Evolutionary conservation across 2,329 filamentous ascomycete species (phyloP).

Genomic region (Aquanectria penicillioides): DNA sequence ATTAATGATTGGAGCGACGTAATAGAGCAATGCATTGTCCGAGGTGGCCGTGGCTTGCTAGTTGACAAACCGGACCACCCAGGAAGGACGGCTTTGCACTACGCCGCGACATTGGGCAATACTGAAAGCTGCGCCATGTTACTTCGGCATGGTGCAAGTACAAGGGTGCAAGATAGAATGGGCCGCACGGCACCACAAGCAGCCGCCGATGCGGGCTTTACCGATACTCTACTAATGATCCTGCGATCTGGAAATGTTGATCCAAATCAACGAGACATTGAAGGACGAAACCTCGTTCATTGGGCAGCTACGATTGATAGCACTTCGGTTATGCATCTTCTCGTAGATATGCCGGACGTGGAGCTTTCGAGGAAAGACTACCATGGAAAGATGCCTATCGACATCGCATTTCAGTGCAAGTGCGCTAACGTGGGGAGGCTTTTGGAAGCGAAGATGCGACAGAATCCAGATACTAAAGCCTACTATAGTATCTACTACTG

Average conservation of each 20-base stretch:
- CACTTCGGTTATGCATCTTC: background rate
- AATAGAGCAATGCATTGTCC: background rate
- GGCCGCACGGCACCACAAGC: slow-evolving; percentile 1
- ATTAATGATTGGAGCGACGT: slow-evolving; percentile 6
- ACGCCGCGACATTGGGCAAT: slow-evolving; percentile 2
- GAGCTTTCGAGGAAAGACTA: background rate
- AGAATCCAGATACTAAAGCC: background rate
- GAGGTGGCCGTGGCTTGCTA: background rate
- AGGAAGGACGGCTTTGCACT: slow-evolving; percentile 1
- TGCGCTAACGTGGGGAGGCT: background rate
- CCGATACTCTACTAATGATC: background rate
- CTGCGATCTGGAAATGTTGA: background rate
- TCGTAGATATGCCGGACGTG: background rate
- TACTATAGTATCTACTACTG: slow-evolving; percentile 2
- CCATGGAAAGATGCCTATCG: background rate
- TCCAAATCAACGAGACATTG: background rate
- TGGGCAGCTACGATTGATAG: slow-evolving; percentile 5
- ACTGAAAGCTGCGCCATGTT: background rate
- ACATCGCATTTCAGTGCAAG: slow-evolving; percentile 7
- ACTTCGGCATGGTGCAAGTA: background rate
- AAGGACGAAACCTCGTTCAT: slow-evolving; percentile 2
- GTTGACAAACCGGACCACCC: slow-evolving; percentile 4
- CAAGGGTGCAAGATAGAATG: background rate
- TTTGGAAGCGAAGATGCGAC: background rate
- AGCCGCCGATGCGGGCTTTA: slow-evolving; percentile 9